Evolutionary conservation across 352 stramenopile species (phyloP), one percentile per base, ranked within the genome.

Genomic region (Pythium aristosporum): DNA sequence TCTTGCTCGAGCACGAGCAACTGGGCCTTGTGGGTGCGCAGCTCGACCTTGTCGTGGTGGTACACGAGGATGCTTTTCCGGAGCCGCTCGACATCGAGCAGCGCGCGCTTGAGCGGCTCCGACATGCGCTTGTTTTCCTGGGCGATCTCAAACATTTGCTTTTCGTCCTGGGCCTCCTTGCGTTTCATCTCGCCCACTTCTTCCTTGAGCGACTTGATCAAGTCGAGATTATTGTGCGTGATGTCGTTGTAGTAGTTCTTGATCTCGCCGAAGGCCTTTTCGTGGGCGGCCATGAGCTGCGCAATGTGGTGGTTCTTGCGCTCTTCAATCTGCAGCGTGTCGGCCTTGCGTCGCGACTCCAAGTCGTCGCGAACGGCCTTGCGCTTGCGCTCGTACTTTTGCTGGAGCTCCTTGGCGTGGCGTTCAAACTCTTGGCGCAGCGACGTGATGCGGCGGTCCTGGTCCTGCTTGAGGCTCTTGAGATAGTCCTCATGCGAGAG

Each of bases 181-280:
- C 97, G 97, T 72, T 96, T 93, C 83, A 98, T 96, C 57, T 98
- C 87, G 18, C 74, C 74, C 28, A 98, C 90, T 65, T 98, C 94
- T 73, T 98, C 96, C 64, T 98, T 98, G 9, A 99, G 73, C 7
- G 73, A 90, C 68, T 98, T 98, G 82, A 98, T 98, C 25, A 98
- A 72, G 61, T 98, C 94, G n/a, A 98, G 69, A 71, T 98, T 98
- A 70, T 98, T 98, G 74, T 98, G 94, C 42, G 93, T 98, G 63
- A 98, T 98, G 64, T 98, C 93, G 72, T 97, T 98, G 87, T 98
- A 98, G 76, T 98, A 98, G 59, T 96, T 97, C 65, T 98, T 98
- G 75, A 98, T 98, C 65, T 98, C 94, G 1, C 82, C 80, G 69
- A 98, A 98, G 6, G 92, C 92, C 62, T 98, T 96, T 65, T 98